phyloP scores from a whole-genome alignment of 306 rosid genomes.

The Gynostemma pentaphyllum region DNA sequence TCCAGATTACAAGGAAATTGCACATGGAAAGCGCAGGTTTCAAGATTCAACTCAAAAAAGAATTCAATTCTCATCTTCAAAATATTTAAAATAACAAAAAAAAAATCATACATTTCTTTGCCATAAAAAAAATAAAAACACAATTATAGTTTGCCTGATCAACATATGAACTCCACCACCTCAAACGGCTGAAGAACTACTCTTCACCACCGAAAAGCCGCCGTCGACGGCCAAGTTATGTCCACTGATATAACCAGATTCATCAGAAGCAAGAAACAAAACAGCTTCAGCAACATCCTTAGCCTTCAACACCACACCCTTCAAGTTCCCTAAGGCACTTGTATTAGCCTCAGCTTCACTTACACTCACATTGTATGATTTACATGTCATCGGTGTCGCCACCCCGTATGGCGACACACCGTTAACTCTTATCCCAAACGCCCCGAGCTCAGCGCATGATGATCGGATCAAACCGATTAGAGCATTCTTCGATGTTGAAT shows the following conservation, averaged over 20 bases:
- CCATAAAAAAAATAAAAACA: too few relatives aligned
- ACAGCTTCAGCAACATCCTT: constrained; percentile 72
- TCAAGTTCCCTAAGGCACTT: constrained; percentile 36
- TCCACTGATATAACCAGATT: constrained; percentile 58
- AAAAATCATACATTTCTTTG: not conserved
- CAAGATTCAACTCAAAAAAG: not conserved
- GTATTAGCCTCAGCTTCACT: constrained; percentile 36
- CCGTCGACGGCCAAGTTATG: constrained; percentile 79
- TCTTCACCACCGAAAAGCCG: constrained; percentile 55
- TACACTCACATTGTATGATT: constrained; percentile 28
- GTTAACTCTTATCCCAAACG: constrained; percentile 68
- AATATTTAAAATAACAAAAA: not conserved
- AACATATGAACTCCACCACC: not conserved
- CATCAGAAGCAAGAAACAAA: constrained; percentile 75
- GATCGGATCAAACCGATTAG: constrained; percentile 51
- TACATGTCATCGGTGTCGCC: constrained; percentile 67
- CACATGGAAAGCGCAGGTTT: not conserved
- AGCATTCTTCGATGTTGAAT: constrained; percentile 61
- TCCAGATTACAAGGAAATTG: not conserved
- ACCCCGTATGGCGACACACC: constrained; percentile 74
- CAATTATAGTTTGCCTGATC: too few relatives aligned
- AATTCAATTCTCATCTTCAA: not conserved
- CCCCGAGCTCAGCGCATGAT: constrained; percentile 73
- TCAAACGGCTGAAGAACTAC: constrained; percentile 7
- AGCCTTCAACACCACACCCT: constrained; percentile 63